Evolutionary conservation across 2,329 filamentous ascomycete species (phyloP), one percentile per base, ranked within the genome.

Genomic region (Ophiostoma populinum): DNA sequence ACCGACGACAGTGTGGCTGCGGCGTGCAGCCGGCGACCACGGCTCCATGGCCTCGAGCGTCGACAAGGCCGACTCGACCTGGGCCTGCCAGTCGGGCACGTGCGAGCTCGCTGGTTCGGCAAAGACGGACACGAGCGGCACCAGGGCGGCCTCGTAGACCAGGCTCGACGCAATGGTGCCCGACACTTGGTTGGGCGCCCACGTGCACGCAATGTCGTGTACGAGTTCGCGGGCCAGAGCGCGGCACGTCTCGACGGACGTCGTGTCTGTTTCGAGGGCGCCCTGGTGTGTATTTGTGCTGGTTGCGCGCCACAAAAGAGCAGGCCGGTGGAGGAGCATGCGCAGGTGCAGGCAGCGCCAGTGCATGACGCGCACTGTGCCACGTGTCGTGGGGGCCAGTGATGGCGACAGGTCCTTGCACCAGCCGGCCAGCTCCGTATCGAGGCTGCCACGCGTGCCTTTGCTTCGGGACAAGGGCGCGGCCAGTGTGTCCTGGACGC

Each of bases 111-210:
- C 56, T 54, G 58, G 61, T 49, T 82, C 75, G 61, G 70, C 77
- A 51, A 83, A 82, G 10, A 86, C 61, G 16, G 70, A 77, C 9
- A 87, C 67, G 1, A 87, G 64, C 0, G 80, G 80, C 7, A 86
- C 73, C 74, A 86, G 80, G 42, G 71, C 72, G 0, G 80, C 78
- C 51, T 86, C 80, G 55, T 82, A 86, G 40, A 81, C 66, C 54
- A 83, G 77, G 78, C 79, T 85, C 3, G 80, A 78, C 0, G 75
- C 80, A 50, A 82, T 81, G 80, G 79, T 86, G 7, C 79, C 79
- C 1, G 71, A 72, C 57, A 86, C 80, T 48, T 83, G 71, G 49
- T 81, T 80, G 30, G 72, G 67, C 30, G 69, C 68, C 57, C 77
- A 82, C 42, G 79, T 76, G 16, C 63, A 59, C 9, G 72, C 65